Percentiles rank a stretch among this genome's conserved stretches.
phyloP scores from a whole-genome alignment of 192 early-diverging fungal species.

The Entrophospora sp. region DNA sequence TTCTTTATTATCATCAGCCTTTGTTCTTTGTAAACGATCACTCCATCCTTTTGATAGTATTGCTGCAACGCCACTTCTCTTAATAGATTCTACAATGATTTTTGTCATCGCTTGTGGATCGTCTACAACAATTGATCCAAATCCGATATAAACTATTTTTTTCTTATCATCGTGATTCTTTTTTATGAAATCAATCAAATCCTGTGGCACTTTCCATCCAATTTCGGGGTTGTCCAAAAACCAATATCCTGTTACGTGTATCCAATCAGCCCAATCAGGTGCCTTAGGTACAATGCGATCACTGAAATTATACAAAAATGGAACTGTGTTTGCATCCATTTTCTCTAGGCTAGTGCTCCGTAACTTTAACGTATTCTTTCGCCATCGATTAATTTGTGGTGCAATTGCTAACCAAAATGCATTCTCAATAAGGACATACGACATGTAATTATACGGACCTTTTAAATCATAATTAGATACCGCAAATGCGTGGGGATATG shows the following conservation, averaged over 20 bases:
- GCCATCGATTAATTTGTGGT: constrained; percentile 46
- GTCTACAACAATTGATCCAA: constrained; percentile 67
- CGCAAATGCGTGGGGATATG: constrained; percentile 65
- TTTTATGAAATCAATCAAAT: constrained; percentile 48
- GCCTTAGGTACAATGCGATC: constrained; percentile 50
- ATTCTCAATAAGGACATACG: constrained; percentile 60
- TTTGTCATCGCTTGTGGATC: constrained; percentile 57
- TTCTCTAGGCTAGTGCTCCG: constrained; percentile 42
- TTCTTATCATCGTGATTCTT: constrained; percentile 27
- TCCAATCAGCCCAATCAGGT: constrained; percentile 58
- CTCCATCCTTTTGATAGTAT: constrained; percentile 72
- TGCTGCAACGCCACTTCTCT: constrained; percentile 51
- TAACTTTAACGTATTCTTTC: constrained; percentile 36
- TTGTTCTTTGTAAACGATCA: constrained; percentile 33
- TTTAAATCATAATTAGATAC: constrained; percentile 41
- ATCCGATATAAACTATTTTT: constrained; percentile 64
- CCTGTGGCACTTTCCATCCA: constrained; percentile 45
- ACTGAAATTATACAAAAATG: constrained; percentile 57
- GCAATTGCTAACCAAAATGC: constrained; percentile 57
- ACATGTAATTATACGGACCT: constrained; percentile 52
- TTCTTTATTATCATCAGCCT: constrained; percentile 25
- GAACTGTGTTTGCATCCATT: constrained; percentile 45
- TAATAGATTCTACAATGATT: constrained; percentile 54
- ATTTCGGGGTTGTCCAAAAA: constrained; percentile 61
- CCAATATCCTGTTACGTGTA: constrained; percentile 65